These are phyloP conservation scores for Aspergillus caelatus DNA, from an alignment of 2,329 filamentous ascomycete species.

Conservation along the genomic window DNA sequence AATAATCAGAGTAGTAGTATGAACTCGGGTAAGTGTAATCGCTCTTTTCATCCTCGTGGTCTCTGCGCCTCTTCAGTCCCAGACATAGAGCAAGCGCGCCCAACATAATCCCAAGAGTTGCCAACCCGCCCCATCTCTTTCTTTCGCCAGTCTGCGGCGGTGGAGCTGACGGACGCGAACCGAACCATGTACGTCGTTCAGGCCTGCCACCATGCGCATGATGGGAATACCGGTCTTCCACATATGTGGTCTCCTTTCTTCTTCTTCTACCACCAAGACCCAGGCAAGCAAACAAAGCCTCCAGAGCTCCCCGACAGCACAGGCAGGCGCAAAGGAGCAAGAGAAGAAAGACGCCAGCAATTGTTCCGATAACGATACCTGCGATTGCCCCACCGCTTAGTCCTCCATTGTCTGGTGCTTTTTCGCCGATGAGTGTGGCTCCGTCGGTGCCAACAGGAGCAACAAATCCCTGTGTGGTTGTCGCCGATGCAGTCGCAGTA, in stretches of 20 bases:
- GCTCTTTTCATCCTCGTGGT: constrained; percentile 44
- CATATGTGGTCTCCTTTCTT: constrained; percentile 42
- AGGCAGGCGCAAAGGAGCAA: constrained; percentile 48
- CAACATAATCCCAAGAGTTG: constrained; percentile 45
- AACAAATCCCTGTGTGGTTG: constrained; percentile 49
- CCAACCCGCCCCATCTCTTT: constrained; percentile 43
- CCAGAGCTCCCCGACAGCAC: constrained; percentile 46
- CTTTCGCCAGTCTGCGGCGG: constrained; percentile 36
- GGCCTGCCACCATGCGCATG: constrained; percentile 34
- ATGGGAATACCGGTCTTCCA: constrained; percentile 43
- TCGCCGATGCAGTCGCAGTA: constrained; percentile 44
- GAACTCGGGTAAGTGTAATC: constrained; percentile 42
- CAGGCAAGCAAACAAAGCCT: constrained; percentile 45
- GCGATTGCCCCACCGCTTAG: constrained; percentile 55
- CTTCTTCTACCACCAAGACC: constrained; percentile 40
- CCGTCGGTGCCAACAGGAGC: constrained; percentile 49
- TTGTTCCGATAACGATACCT: constrained; percentile 54
- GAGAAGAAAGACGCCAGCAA: constrained; percentile 49
- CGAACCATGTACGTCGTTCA: constrained; percentile 45
- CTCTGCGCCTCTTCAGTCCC: constrained; percentile 46
- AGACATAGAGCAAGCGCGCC: constrained; percentile 49
- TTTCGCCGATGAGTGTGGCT: constrained; percentile 37
- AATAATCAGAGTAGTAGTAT: constrained; percentile 45
- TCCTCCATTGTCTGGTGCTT: constrained; percentile 36
- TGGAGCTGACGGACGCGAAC: constrained; percentile 37